Base-by-base conservation (phyloP, 2,329 filamentous ascomycete species). In the Sporothrix phasma region DNA sequence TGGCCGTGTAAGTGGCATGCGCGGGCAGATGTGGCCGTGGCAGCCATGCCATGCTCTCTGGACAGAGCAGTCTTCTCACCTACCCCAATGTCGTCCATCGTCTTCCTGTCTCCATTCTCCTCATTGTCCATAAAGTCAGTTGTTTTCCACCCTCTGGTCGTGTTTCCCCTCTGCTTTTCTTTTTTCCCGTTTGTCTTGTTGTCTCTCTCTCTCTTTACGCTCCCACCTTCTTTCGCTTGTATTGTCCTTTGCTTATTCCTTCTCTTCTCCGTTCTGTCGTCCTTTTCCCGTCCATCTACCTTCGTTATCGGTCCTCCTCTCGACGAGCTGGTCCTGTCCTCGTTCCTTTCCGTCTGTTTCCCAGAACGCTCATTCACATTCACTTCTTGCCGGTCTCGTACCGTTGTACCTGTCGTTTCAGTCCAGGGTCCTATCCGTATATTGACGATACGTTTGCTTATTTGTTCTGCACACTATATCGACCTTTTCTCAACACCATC, bases 91-190 rank as follows among this genome's bases (percentile, higher is more conserved):
- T 34, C n/a, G 13, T n/a, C 24, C 19, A 17, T 43, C 13, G 7
- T 60, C 17, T 31, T 39, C n/a, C 19, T 17, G 19, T 3, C 22
- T 19, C 22, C 17, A 34, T 11, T n/a, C 46, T 19, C 29, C 5
- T 29, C 43, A n/a, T 22, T 26, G 58, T 49, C 58, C 58, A 62
- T 62, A 62, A 62, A 62, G 46, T n/a, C 15, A 43, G 31, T 26
- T 37, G 47, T 34, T 54, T 54, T 47, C 46, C 37, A 45, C 46
- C 5, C 45, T 60, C 37, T 15, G 37, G 8, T 54, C 31, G 51
- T 54, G 51, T 54, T 54, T 54, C n/a, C 53, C 43, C 13, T 43
- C 37, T 3, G 15, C 29, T 61, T 11, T 45, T 22, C 6, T 10
- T 19, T 3, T 11, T 29, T 22, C 29, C n/a, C n/a, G n/a, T n/a